Base-by-base conservation (phyloP, 768 basidiomycete species). In the Mycena maculata region DNA sequence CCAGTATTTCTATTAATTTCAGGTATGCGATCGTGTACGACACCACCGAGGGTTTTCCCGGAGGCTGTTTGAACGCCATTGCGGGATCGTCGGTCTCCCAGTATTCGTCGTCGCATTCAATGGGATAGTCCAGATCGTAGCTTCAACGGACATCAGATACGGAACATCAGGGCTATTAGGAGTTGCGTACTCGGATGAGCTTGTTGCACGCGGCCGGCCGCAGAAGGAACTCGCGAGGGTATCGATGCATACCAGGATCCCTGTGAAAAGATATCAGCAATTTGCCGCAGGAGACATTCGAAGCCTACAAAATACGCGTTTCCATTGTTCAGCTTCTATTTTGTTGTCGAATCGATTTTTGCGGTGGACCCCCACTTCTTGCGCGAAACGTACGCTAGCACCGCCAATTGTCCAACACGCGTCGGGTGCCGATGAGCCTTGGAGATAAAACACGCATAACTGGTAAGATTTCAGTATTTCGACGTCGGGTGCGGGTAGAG, bases 81-180 rank as follows among this genome's bases (percentile, higher is more conserved):
- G 78, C 79, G 0, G 84, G 81, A 56, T 86, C 85, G 8, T 75
- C 80, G 36, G 78, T 78, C 27, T 86, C 78, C 82, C 82, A 83
- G 52, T 81, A 83, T 66, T 83, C 82, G 55, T 84, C 83, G 59
- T 84, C 82, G 69, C 84, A 85, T 70, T 92, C 90, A 22, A 87
- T 83, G 5, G 89, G 89, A 20, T 86, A 82, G 50, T 91, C 90
- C 12, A 88, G 78, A 67, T 92, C 90, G 71, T 90, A 88, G 67
- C 90, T n/a, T 90, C 62, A 18, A 33, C 22, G 31, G 7, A 11
- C 52, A n/a, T n/a, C 23, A 63, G n/a, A 36, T 23, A n/a, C 27
- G 13, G 18, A 7, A 23, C 50, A 25, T 44, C 57, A 9, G 28
- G n/a, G n/a, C n/a, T n/a, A 15, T 31, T 11, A 28, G 27, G 25